These are phyloP conservation scores for Micractinium conductrix DNA, from an alignment of 139 green algal species.

Conservation along the genomic window DNA sequence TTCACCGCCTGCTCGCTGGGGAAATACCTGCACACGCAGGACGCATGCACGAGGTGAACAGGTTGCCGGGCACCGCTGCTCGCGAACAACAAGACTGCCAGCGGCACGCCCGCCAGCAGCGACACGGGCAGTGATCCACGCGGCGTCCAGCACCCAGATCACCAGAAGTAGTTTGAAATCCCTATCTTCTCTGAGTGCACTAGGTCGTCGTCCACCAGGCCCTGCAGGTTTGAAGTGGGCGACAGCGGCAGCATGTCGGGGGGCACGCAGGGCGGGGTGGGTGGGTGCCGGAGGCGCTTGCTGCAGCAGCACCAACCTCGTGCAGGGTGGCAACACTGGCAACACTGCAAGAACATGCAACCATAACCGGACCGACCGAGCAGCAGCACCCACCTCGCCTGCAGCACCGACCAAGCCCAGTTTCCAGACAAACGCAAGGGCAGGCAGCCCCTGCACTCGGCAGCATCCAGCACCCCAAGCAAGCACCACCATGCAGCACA, in stretches of 20 bases:
- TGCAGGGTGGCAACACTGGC: background rate
- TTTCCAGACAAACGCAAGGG: too few species aligned
- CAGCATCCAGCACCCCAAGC: background rate
- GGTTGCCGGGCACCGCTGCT: too few species aligned
- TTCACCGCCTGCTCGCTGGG: slow-evolving; percentile 72
- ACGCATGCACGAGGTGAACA: too few species aligned
- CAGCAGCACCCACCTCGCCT: too few species aligned
- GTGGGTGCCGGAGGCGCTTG: background rate
- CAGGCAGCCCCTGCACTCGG: background rate
- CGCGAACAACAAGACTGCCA: too few species aligned
- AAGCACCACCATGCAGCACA: background rate
- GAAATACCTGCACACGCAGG: slow-evolving; percentile 52
- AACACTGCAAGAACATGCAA: too few species aligned
- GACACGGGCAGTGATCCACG: too few species aligned
- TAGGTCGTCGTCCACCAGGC: slow-evolving; percentile 81
- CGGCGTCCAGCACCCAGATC: too few species aligned
- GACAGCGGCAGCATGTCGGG: background rate
- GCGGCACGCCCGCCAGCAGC: too few species aligned
- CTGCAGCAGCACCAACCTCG: background rate
- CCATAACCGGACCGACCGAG: background rate
- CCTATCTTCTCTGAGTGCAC: slow-evolving; percentile 84
- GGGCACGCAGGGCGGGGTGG: background rate
- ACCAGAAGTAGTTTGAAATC: slow-evolving; percentile 83
- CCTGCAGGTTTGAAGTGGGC: slow-evolving; percentile 37
- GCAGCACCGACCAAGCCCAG: too few species aligned